These are phyloP conservation scores for Erysiphe pulchra DNA, from an alignment of 2,329 filamentous ascomycete genomes.

Conservation along the genomic window DNA sequence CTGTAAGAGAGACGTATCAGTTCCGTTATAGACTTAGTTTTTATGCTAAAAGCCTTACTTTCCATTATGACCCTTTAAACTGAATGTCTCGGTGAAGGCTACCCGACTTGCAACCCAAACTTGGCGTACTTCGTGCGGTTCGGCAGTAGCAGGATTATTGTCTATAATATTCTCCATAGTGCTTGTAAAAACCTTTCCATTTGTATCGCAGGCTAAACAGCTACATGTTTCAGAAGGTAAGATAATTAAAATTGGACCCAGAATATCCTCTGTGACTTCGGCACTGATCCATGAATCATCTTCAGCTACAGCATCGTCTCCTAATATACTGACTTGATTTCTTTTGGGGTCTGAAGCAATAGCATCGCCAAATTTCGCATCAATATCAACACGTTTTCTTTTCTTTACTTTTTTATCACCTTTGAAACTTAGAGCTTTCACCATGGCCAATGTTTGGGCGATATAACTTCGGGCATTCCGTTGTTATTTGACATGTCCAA, in stretches of 20 bases:
- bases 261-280: constrained; percentile 45
- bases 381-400: constrained; percentile 43
- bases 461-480: too few relatives aligned
- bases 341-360: constrained; percentile 7
- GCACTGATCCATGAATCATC: constrained; percentile 88
- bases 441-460: constrained; percentile 28
- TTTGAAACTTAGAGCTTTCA: constrained; percentile 84
- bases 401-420: constrained; percentile 92
- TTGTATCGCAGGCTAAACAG: constrained; percentile 63
- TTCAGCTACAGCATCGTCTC: constrained; percentile 14
- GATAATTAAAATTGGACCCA: constrained; percentile 62
- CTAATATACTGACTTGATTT: constrained; percentile 4
- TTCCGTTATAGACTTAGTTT: neutral
- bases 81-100: constrained; percentile 54
- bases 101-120: constrained; percentile 82
- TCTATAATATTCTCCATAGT: constrained; percentile 74
- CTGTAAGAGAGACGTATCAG: constrained; percentile 17
- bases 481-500: too few relatives aligned
- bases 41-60: constrained; percentile 22
- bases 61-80: constrained; percentile 78
- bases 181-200: constrained; percentile 64
- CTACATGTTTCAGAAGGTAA: constrained; percentile 48
- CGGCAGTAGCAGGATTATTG: constrained; percentile 53
- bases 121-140: constrained; percentile 86
- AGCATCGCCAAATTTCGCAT: constrained; percentile 15